These are phyloP conservation scores for Stramenopiles sp. DNA, from an alignment of 352 stramenopile genomes.

Conservation along the genomic window DNA sequence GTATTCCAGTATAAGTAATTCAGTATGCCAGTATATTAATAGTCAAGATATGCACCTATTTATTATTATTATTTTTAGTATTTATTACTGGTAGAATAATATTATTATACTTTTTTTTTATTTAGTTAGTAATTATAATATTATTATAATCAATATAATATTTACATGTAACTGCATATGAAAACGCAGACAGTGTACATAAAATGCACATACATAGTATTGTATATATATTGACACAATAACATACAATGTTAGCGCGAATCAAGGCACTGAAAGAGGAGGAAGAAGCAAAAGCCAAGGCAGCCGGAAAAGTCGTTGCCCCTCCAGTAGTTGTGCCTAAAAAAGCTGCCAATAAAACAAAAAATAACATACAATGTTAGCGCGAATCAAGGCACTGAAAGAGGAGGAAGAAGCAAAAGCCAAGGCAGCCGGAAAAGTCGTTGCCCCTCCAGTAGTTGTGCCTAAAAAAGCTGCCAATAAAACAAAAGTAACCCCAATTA, in stretches of 20 bases:
- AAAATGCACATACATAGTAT: not conserved
- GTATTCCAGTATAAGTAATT: too few relatives aligned
- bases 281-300: not conserved
- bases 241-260: not conserved
- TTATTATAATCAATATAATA: not conserved
- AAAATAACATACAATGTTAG: too few relatives aligned
- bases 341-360: not conserved
- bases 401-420: not conserved
- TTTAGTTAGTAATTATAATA: not conserved
- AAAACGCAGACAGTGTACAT: not conserved
- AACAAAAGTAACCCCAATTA: not conserved
- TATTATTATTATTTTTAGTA: not conserved
- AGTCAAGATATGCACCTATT: too few relatives aligned
- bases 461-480: not conserved
- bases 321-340: not conserved
- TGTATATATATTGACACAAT: too few relatives aligned
- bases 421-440: too few relatives aligned
- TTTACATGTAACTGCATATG: not conserved
- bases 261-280: not conserved
- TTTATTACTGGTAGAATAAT: not conserved
- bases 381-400: not conserved
- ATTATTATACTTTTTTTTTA: not conserved
- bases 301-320: too few relatives aligned
- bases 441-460: not conserved
- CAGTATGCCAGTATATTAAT: too few relatives aligned